A percentile compares a stretch with the other conserved stretches of the same genome.
phyloP scores from a whole-genome alignment of 768 basidiomycete species.

The Boletus reticuloceps region DNA sequence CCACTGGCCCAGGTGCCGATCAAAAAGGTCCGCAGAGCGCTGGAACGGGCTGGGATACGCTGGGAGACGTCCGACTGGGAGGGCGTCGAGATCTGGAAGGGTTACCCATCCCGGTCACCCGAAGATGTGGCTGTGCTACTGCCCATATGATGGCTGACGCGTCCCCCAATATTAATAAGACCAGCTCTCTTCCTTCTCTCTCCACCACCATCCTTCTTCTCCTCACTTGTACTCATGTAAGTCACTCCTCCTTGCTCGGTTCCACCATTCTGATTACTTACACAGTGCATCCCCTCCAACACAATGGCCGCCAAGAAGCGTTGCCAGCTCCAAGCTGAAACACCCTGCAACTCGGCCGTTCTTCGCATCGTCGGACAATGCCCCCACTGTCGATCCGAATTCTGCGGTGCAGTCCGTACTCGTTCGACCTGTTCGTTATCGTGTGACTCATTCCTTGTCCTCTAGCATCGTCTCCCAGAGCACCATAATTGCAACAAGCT shows the following conservation, averaged over 20 bases:
- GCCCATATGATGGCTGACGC: constrained; percentile 25
- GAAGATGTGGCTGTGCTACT: constrained; percentile 21
- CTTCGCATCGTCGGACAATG: constrained; percentile 85
- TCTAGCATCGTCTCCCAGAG: constrained; percentile 84
- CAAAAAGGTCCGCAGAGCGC: constrained; percentile 56
- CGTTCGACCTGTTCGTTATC: not conserved
- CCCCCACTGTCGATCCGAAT: constrained; percentile 72
- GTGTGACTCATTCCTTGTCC: constrained; percentile 14
- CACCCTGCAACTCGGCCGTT: constrained; percentile 69
- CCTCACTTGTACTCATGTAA: not conserved
- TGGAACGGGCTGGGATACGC: constrained; percentile 52
- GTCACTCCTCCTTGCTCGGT: not conserved
- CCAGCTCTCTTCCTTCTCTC: not conserved
- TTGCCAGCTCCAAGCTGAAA: constrained; percentile 63
- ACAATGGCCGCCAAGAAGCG: constrained; percentile 83
- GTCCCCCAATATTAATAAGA: constrained; percentile 29
- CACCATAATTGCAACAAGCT: constrained; percentile 83
- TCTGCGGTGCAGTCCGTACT: constrained; percentile 69
- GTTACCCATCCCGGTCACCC: not conserved
- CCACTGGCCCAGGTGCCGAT: constrained; percentile 54
- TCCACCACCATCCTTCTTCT: not conserved
- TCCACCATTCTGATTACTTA: not conserved
- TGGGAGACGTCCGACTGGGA: constrained; percentile 79
- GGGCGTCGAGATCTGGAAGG: constrained; percentile 75
- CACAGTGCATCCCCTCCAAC: constrained; percentile 1